These are phyloP conservation scores for Goffeauzyma gilvescens DNA, from an alignment of 768 basidiomycete species.

Conservation along the genomic window DNA sequence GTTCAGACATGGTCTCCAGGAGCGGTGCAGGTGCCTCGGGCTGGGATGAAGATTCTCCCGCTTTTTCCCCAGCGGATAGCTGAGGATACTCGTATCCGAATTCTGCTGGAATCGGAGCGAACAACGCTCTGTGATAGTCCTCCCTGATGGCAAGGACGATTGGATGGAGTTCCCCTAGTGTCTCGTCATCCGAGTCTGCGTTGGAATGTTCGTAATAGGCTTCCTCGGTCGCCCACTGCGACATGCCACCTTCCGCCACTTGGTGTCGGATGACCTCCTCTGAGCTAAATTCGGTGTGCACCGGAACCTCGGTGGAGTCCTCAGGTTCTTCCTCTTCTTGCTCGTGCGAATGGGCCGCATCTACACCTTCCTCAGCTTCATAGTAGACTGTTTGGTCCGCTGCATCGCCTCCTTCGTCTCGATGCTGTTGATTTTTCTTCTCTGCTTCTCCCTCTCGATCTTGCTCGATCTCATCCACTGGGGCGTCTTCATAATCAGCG, in stretches of 20 bases:
- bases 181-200: not conserved
- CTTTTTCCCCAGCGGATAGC: not conserved
- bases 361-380: too few species aligned
- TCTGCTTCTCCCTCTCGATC: not conserved
- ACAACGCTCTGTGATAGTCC: not conserved
- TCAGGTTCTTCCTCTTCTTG: not conserved
- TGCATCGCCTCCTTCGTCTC: not conserved
- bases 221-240: not conserved
- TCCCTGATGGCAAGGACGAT: slow-evolving; percentile 2
- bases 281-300: too few species aligned
- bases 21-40: not conserved
- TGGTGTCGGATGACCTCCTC: not conserved
- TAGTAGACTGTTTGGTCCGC: not conserved
- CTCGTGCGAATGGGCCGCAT: not conserved
- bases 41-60: too few species aligned
- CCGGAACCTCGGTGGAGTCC: not conserved
- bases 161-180: not conserved
- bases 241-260: not conserved
- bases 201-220: not conserved
- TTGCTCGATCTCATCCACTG: not conserved
- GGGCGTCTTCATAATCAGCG: not conserved
- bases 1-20: not conserved
- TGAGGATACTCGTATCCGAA: not conserved
- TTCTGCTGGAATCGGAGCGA: not conserved
- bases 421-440: not conserved